phyloP scores from a whole-genome alignment of 495 filamentous ascomycete genomes.

The Parachaetomium inaequale region DNA sequence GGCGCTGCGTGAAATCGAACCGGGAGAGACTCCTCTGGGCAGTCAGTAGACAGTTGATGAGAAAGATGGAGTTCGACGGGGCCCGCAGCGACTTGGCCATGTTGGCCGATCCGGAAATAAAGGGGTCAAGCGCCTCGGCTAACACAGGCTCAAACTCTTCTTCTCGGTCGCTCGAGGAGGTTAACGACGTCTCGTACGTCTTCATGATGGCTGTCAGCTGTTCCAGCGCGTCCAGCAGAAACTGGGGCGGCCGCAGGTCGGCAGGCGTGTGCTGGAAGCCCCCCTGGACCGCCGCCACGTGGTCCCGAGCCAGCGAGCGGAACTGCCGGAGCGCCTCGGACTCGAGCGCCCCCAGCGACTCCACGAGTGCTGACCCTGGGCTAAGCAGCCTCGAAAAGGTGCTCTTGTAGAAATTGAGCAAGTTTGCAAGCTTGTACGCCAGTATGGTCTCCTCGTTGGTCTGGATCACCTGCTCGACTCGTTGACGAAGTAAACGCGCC shows the following conservation, averaged over 20 bases:
- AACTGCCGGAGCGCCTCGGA: slow-evolving; percentile 81
- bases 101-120: slow-evolving; percentile 67
- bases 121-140: slow-evolving; percentile 79
- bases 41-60: slow-evolving; percentile 73
- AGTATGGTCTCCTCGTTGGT: slow-evolving; percentile 85
- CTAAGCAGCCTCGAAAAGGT: slow-evolving; percentile 81
- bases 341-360: slow-evolving; percentile 63
- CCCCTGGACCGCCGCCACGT: slow-evolving; percentile 65
- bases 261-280: slow-evolving; percentile 62
- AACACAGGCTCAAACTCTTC: slow-evolving; percentile 76
- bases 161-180: slow-evolving; percentile 51
- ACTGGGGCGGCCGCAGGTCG: slow-evolving; percentile 76
- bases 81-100: slow-evolving; percentile 59
- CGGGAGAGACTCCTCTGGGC: slow-evolving; percentile 48
- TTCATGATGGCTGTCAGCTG: slow-evolving; percentile 70
- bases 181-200: slow-evolving; percentile 77
- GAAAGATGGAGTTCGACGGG: slow-evolving; percentile 66
- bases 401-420: slow-evolving; percentile 81
- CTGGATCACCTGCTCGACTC: slow-evolving; percentile 87
- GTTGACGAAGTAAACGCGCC: slow-evolving; percentile 69
- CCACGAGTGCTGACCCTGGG: slow-evolving; percentile 62
- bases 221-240: slow-evolving; percentile 76
- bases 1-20: slow-evolving; percentile 54
- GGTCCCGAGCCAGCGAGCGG: slow-evolving; percentile 70
- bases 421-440: slow-evolving; percentile 83